Percentiles rank a stretch among this genome's conserved stretches.
Conservation (phyloP, 805 yeast genomes). For the Metschnikowia hibisci region DNA sequence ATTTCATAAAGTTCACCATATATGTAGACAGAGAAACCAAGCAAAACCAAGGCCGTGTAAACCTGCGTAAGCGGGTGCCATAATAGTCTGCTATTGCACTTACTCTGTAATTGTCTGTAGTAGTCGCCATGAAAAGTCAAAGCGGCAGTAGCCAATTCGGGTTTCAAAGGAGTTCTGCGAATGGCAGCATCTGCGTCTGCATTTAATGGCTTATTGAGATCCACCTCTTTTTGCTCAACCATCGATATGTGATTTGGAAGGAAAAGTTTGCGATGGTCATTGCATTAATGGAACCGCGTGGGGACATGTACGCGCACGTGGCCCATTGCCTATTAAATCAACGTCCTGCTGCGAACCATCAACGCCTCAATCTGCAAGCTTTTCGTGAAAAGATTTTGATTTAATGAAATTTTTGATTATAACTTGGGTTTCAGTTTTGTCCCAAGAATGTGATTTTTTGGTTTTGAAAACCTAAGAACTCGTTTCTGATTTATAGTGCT, state of each 20-base stretch:
- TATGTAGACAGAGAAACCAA: slow-evolving; percentile 16
- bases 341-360: background rate
- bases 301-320: slow-evolving; percentile 5
- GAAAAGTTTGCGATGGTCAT: slow-evolving; percentile 3
- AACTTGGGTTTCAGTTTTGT: too few relatives aligned
- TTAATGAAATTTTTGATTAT: too few relatives aligned
- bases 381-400: too few relatives aligned
- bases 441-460: too few relatives aligned
- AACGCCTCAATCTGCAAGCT: too few relatives aligned
- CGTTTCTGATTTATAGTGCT: too few relatives aligned
- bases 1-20: slow-evolving; percentile 30
- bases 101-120: slow-evolving; percentile 44
- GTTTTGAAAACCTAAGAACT: too few relatives aligned
- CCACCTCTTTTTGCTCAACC: slow-evolving; percentile 49
- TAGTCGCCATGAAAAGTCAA: slow-evolving; percentile 63
- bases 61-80: slow-evolving; percentile 43
- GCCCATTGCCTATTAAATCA: slow-evolving; percentile 1
- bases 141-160: slow-evolving; percentile 57
- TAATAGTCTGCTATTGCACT: slow-evolving; percentile 42
- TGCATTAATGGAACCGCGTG: background rate
- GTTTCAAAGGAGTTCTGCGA: slow-evolving; percentile 45
- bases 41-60: slow-evolving; percentile 8
- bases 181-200: slow-evolving; percentile 50
- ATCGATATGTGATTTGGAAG: slow-evolving; percentile 15
- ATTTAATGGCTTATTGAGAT: slow-evolving; percentile 54